Conservation (phyloP, 805 yeast genomes). For the Yamadazyma endophytica region DNA sequence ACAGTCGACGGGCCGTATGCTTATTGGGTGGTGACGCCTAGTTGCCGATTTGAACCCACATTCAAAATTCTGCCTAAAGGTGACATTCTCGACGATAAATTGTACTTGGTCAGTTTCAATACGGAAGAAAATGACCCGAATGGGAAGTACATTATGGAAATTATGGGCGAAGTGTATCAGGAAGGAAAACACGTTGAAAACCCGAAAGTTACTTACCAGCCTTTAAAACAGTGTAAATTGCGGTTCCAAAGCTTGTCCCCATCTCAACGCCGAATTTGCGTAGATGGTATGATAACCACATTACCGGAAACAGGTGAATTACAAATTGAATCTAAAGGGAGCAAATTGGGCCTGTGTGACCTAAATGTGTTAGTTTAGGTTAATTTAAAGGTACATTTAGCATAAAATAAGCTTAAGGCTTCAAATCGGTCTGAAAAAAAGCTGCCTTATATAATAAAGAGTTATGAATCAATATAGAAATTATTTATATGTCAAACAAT, state of each 20-base stretch:
- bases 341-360: conserved; percentile 1
- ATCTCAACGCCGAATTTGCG: conserved; percentile 49
- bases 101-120: conserved; percentile 47
- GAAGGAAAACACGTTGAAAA: conserved; percentile 52
- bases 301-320: conserved; percentile 20
- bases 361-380: conserved; percentile 2
- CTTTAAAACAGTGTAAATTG: conserved; percentile 19
- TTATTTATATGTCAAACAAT: no score
- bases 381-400: not conserved
- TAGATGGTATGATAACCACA: conserved; percentile 57
- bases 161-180: conserved; percentile 56
- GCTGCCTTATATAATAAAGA: no score
- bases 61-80: conserved; percentile 64
- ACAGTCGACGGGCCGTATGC: conserved; percentile 42
- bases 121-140: conserved; percentile 17
- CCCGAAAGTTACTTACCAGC: conserved; percentile 43
- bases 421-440: no score
- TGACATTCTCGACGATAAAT: conserved; percentile 32
- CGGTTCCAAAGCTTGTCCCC: conserved; percentile 4
- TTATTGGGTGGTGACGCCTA: conserved; percentile 56
- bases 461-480: no score
- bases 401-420: no score
- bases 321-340: conserved; percentile 2
- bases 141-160: conserved; percentile 40
- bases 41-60: conserved; percentile 53